Evolutionary conservation across 2,329 filamentous ascomycete genomes (phyloP), one percentile per base, ranked within the genome.

Genomic region (Fusarium dimerum): DNA sequence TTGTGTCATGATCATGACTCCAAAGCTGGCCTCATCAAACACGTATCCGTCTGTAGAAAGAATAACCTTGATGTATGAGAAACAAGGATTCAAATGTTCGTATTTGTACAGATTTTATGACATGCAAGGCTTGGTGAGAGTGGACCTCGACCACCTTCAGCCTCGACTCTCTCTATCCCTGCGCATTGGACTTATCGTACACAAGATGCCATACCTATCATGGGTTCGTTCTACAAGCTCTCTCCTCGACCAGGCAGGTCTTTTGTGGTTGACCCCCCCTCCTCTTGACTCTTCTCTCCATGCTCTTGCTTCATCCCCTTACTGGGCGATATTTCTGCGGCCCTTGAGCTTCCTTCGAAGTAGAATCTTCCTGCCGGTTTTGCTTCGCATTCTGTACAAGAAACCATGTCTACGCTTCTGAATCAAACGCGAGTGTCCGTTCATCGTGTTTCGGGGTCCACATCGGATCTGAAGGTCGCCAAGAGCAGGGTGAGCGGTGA

Each of bases 361-460:
- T 47, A 86, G 63, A 54, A 77, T 81, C 71, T 78, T 81, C 51
- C 76, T 72, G 3, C 83, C 83, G 10, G 74, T 78, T 64, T 74
- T 76, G 43, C 76, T 77, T 59, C 76, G 71, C 59, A 77, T 68
- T 38, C 82, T 73, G 59, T 73, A 76, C 44, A 86, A 67, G 61
- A 84, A 86, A 1, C 83, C 83, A 58, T 80, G 78, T 59, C 82
- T 76, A 20, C 82, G 75, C 75, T 85, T 85, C 70, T 84, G 80
- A 13, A 84, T 68, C 48, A 85, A 71, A 36, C 82, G 75, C 49
- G 78, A 82, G 50, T 77, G 71, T 45, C 75, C 71, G 50, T 79
- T 77, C 79, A 84, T 79, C 32, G 80, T 85, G 64, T 82, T 77
- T 53, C 82, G 77, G 44, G 82, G 82, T 2, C 80, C 82, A 72